phyloP scores from a whole-genome alignment of 148 eudicot genomes.

The Silene conica region DNA sequence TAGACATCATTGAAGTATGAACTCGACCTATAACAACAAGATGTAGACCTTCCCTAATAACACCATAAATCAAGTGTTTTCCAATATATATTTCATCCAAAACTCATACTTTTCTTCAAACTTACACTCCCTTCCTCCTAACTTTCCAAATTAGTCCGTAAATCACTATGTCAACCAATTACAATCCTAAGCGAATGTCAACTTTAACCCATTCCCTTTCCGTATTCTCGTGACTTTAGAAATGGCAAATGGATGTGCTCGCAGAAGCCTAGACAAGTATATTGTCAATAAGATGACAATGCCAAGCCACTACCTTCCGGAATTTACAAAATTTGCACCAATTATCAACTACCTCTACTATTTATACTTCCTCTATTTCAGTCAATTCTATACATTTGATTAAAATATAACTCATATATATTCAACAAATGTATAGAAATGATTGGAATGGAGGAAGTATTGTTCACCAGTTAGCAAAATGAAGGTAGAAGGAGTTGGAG shows the following conservation, averaged over 20 bases:
- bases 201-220: neutral
- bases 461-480: neutral
- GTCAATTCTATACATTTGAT: too few species aligned
- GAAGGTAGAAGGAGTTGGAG: too few species aligned
- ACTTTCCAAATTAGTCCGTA: neutral
- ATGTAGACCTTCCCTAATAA: neutral
- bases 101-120: neutral
- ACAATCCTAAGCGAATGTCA: neutral
- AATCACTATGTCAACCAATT: neutral
- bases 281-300: neutral
- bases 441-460: too few species aligned
- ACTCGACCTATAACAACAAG: neutral
- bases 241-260: neutral
- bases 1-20: neutral
- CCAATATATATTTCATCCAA: neutral
- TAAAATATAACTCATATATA: too few species aligned
- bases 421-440: too few species aligned
- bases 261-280: neutral
- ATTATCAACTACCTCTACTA: neutral
- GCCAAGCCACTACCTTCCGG: neutral
- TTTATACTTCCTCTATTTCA: too few species aligned
- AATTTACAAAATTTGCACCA: neutral
- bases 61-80: slow-evolving; percentile 6
- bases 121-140: neutral
- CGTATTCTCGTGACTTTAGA: neutral